A percentile compares a stretch with the other conserved stretches of the same genome.
phyloP scores from a whole-genome alignment of 1,139 yeast genomes.

The Scheffersomyces parashehatae region DNA sequence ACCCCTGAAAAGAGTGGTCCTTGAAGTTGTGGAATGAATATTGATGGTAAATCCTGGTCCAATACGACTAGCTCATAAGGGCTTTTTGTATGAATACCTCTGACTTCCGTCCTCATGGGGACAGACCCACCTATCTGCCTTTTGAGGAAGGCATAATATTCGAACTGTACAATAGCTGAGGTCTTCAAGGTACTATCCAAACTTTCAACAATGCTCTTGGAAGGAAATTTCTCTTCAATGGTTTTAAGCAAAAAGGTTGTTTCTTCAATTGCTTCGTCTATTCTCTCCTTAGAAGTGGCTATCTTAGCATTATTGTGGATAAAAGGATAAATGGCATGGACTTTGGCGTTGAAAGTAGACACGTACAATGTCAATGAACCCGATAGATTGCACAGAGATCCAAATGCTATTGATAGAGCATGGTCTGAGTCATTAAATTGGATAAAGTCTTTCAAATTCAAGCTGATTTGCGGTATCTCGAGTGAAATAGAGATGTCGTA shows the following conservation, averaged over 20 bases:
- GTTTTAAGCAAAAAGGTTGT: conserved; percentile 18
- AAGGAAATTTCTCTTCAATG: conserved; percentile 18
- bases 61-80: conserved; percentile 17
- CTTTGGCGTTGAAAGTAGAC: conserved; percentile 21
- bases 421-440: conserved; percentile 13
- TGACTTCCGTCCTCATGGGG: conserved; percentile 12
- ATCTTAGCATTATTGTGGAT: conserved; percentile 18
- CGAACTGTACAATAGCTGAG: conserved; percentile 20
- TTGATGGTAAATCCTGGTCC: conserved; percentile 11
- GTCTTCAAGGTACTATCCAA: conserved; percentile 16
- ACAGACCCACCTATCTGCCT: conserved; percentile 15
- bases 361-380: conserved; percentile 41
- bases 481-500: conserved; percentile 32
- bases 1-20: conserved; percentile 22
- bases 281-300: conserved; percentile 22
- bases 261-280: conserved; percentile 28
- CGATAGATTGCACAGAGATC: conserved; percentile 26
- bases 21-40: conserved; percentile 17
- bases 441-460: conserved; percentile 18
- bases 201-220: conserved; percentile 6
- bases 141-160: conserved; percentile 17
- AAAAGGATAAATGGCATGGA: conserved; percentile 39
- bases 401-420: conserved; percentile 37
- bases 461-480: conserved; percentile 22
- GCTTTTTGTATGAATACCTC: conserved; percentile 7